These are phyloP conservation scores for Lactifluus rugatus DNA, from an alignment of 768 basidiomycete genomes.

Conservation along the genomic window DNA sequence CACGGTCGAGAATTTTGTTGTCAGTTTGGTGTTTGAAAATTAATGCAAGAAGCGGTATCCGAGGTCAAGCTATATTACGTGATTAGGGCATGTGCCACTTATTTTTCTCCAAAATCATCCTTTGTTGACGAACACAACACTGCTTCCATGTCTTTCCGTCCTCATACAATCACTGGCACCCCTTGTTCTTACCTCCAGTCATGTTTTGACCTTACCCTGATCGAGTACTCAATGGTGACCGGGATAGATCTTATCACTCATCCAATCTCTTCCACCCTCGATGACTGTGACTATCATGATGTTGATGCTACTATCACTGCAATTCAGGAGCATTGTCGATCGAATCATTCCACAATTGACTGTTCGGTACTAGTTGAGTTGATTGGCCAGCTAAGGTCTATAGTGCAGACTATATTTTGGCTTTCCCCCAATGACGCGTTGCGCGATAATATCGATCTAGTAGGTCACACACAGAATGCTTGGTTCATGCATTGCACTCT, in stretches of 20 bases:
- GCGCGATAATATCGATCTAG: not conserved
- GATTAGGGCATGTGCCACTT: too few relatives aligned
- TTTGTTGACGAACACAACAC: not conserved
- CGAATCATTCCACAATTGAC: not conserved
- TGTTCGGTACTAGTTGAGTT: not conserved
- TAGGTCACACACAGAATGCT: not conserved
- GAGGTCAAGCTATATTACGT: too few relatives aligned
- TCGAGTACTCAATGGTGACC: not conserved
- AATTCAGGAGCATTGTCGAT: not conserved
- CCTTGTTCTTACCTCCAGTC: constrained; percentile 2
- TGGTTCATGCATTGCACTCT: not conserved
- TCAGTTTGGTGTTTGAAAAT: too few relatives aligned
- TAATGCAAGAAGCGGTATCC: too few relatives aligned
- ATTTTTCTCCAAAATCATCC: not conserved
- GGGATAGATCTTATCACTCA: not conserved
- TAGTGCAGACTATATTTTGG: not conserved
- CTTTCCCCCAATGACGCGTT: not conserved
- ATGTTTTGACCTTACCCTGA: not conserved
- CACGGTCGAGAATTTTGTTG: too few relatives aligned
- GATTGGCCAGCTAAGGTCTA: not conserved
- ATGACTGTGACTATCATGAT: not conserved
- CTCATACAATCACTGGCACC: not conserved
- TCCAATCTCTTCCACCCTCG: not conserved
- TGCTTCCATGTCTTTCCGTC: not conserved
- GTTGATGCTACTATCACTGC: not conserved